phyloP scores from a whole-genome alignment of 495 filamentous ascomycete species.

The Penicillium diatomitis region DNA sequence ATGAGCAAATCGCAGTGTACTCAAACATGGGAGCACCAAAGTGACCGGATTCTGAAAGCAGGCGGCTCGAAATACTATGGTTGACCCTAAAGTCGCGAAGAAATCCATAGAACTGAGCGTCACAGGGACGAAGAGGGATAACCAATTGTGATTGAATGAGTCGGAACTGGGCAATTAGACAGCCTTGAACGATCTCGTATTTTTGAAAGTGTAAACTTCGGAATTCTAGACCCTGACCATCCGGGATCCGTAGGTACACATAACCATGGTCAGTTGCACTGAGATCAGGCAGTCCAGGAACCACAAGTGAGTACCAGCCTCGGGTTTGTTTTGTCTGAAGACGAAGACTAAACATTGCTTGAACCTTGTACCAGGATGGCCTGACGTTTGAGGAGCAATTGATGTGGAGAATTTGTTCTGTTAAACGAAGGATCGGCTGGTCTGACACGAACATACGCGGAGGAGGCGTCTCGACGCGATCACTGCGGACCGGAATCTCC shows the following conservation, averaged over 20 bases:
- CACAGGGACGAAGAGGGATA: conserved; percentile 22
- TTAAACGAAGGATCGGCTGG: conserved; percentile 14
- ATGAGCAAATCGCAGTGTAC: conserved; percentile 25
- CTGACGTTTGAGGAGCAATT: conserved; percentile 5
- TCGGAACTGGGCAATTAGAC: conserved; percentile 26
- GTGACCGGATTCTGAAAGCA: not conserved
- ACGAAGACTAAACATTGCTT: conserved; percentile 9
- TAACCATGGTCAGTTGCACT: conserved; percentile 15
- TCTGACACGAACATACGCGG: not conserved
- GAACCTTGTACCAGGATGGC: conserved; percentile 14
- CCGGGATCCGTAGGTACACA: conserved; percentile 24
- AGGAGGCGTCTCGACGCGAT: not conserved
- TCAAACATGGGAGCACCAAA: conserved; percentile 2
- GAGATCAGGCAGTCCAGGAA: conserved; percentile 25
- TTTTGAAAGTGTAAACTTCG: conserved; percentile 22
- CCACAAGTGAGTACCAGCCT: conserved; percentile 22
- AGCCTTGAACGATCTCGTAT: conserved; percentile 21
- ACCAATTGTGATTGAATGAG: conserved; percentile 13
- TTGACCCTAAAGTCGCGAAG: conserved; percentile 26
- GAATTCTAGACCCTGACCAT: conserved; percentile 22
- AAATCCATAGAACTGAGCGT: conserved; percentile 19
- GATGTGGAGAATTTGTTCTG: conserved; percentile 15
- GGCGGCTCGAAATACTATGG: conserved; percentile 17
- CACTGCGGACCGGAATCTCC: no score
- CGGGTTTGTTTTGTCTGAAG: conserved; percentile 12